Evolutionary conservation across 179 eudicot genomes (phyloP), one percentile per base, ranked within the genome.

Genomic region (Silene coronaria): DNA sequence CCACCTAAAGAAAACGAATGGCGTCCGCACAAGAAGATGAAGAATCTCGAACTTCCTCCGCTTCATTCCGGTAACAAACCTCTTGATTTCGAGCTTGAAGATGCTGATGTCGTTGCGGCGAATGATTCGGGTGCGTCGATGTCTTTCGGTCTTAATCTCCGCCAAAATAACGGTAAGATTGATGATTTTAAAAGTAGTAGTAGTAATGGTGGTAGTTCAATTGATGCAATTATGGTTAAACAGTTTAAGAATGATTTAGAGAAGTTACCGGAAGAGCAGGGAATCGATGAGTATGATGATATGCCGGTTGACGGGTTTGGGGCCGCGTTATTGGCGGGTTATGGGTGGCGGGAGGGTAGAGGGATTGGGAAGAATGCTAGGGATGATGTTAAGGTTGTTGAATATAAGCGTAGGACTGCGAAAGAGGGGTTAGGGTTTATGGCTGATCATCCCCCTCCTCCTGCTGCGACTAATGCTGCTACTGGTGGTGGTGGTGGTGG

Each of bases 341-440:
- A 93, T 65, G 98, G 98, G 36, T 93, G 97, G 98, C 60, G 72
- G 1, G 88, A 94, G 63, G 98, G 97, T 0, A 84, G 84, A 75
- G 97, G 97, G 22, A 89, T 94, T 74, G 98, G 98, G 57, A 85
- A 69, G 76, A 87, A 83, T 68, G 84, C 87, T 11, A 88, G 83
- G 68, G 87, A 80, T 83, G 97, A 91, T 88, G 96, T 85, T 22
- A 85, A 91, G 72, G 74, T 85, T 63, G 75, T 81, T 55, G 84
- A 90, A 81, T 89, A 83, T 65, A 84, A 85, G 51, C 73, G 78
- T 26, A 68, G 90, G 70, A 63, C 79, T 2, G 90, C 82, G 2
- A 86, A 83, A 73, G 96, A 87, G 75, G 98, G 98, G 78, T 57
- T 92, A 79, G 96, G 98, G 74, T 91, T 88, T 83, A 82, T 75